Conservation (phyloP, 495 filamentous ascomycete genomes). For the Acidiella bohemica region DNA sequence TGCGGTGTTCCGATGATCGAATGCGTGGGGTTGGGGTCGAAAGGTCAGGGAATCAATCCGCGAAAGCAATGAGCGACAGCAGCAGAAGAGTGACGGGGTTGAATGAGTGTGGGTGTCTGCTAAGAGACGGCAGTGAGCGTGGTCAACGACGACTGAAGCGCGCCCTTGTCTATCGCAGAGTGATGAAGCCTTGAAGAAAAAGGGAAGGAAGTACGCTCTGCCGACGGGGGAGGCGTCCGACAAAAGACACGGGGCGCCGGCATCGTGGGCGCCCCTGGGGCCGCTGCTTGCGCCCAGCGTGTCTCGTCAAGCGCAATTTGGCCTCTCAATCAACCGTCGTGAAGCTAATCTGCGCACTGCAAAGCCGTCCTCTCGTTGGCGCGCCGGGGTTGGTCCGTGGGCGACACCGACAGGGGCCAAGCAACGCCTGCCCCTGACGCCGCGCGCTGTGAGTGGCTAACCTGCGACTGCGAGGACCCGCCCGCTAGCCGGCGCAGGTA, state of each 20-base stretch:
- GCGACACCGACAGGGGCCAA: too few species aligned
- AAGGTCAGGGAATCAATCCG: slow-evolving; percentile 6
- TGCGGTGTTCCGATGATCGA: slow-evolving; percentile 1
- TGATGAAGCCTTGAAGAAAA: neutral
- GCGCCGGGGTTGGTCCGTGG: too few species aligned
- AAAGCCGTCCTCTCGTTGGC: neutral
- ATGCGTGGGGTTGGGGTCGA: neutral
- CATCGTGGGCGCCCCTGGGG: neutral
- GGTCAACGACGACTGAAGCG: slow-evolving; percentile 1
- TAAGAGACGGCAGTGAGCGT: slow-evolving; percentile 4
- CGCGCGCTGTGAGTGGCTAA: neutral
- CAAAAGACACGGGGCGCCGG: neutral
- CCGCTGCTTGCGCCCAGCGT: neutral
- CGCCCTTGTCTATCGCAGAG: neutral
- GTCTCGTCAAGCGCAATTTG: neutral
- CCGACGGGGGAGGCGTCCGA: neutral
- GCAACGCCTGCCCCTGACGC: neutral
- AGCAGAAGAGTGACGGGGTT: neutral
- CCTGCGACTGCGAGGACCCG: neutral
- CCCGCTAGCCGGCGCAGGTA: slow-evolving; percentile 1
- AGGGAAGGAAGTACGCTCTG: neutral
- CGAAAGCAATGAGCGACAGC: slow-evolving; percentile 13
- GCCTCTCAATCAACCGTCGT: too few species aligned
- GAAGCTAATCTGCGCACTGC: neutral
- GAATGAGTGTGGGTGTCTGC: slow-evolving; percentile 13